phyloP scores from a whole-genome alignment of 139 green algal genomes.

The Chlorella sp. region DNA sequence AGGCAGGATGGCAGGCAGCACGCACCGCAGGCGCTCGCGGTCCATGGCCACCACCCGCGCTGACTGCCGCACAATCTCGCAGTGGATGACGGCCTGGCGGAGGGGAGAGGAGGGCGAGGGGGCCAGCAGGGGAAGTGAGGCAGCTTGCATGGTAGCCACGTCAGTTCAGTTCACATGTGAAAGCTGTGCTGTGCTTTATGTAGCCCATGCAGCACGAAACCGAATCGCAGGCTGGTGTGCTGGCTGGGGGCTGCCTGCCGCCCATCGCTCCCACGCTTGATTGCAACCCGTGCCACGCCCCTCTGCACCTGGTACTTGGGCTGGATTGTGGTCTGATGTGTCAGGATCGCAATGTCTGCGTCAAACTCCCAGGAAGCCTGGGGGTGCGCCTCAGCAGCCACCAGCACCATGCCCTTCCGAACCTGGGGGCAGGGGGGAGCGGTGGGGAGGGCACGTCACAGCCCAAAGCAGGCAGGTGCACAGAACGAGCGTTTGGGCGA shows the following conservation, averaged over 20 bases:
- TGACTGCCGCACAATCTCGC: slow-evolving; percentile 85
- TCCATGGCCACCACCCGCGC: slow-evolving; percentile 91
- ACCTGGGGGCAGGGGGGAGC: slow-evolving; percentile 39
- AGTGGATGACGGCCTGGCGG: slow-evolving; percentile 89
- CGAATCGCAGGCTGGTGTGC: too few species aligned
- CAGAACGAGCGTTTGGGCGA: too few species aligned
- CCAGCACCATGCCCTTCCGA: slow-evolving; percentile 93
- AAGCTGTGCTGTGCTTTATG: too few species aligned
- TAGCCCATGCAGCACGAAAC: too few species aligned
- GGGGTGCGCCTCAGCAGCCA: slow-evolving; percentile 72
- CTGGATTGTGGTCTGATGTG: slow-evolving; percentile 93
- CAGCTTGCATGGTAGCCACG: background rate
- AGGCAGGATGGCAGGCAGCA: too few species aligned
- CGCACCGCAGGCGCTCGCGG: slow-evolving; percentile 76
- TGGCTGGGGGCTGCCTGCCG: too few species aligned
- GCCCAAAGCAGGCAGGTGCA: background rate
- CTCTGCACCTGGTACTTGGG: slow-evolving; percentile 72
- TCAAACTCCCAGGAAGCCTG: slow-evolving; percentile 89
- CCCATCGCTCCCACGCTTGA: too few species aligned
- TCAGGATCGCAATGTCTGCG: slow-evolving; percentile 93
- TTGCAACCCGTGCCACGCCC: too few species aligned
- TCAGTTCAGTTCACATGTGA: too few species aligned
- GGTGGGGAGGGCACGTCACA: background rate
- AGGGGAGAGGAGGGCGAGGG: background rate
- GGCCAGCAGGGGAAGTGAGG: slow-evolving; percentile 4